phyloP scores from a whole-genome alignment of 345 rosid species.

The Cardamine occulta region DNA sequence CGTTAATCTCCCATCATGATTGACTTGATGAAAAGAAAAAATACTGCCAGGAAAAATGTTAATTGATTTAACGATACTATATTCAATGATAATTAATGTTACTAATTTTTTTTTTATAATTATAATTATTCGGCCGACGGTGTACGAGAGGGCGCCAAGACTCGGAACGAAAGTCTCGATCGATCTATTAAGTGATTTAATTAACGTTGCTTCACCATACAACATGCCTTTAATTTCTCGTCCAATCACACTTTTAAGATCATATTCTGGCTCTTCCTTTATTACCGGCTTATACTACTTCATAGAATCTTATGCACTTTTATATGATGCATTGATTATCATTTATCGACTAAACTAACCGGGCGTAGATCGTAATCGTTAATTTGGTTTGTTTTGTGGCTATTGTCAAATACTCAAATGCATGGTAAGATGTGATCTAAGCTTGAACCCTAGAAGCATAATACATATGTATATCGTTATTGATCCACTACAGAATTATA shows the following conservation, averaged over 20 bases:
- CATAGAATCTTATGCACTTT: too few species aligned
- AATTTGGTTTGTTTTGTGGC: background rate
- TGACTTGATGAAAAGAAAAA: background rate
- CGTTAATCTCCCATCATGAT: background rate
- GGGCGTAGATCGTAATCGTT: background rate
- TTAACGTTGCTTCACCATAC: slow-evolving; percentile 37
- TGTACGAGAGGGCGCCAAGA: slow-evolving; percentile 36
- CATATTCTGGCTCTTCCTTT: slow-evolving; percentile 32
- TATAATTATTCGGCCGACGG: slow-evolving; percentile 22
- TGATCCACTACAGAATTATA: slow-evolving; percentile 2
- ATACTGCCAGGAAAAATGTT: background rate
- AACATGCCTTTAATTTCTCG: slow-evolving; percentile 38
- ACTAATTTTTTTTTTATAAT: too few species aligned
- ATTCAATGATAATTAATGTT: background rate
- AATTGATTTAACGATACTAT: background rate
- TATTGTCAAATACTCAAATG: background rate
- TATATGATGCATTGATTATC: background rate
- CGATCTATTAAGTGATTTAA: slow-evolving; percentile 19
- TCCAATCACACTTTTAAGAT: slow-evolving; percentile 5
- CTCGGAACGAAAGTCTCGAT: slow-evolving; percentile 31
- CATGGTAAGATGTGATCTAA: background rate
- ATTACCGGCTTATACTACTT: slow-evolving; percentile 3
- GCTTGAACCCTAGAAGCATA: slow-evolving; percentile 16
- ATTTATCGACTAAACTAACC: background rate
- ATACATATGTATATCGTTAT: background rate